A percentile compares a stretch with the other conserved stretches of the same genome.
Evolutionary conservation across 768 basidiomycete genomes (phyloP).

Genomic region (Agaricus bisporus): DNA sequence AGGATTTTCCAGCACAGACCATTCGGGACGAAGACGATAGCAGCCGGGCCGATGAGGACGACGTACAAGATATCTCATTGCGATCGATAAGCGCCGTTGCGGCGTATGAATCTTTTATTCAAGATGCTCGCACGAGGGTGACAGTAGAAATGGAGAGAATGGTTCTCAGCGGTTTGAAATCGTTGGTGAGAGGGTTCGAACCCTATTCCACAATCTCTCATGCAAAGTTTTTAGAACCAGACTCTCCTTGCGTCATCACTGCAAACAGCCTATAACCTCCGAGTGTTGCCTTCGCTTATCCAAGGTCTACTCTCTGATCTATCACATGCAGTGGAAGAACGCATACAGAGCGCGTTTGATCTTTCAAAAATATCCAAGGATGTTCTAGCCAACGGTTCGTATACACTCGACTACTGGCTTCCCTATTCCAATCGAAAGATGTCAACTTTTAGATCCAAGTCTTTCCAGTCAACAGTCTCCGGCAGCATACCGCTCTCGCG

Average conservation of each 20-base stretch:
- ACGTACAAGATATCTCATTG: constrained; percentile 41
- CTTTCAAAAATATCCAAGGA: constrained; percentile 82
- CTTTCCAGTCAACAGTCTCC: constrained; percentile 26
- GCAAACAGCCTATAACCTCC: constrained; percentile 93
- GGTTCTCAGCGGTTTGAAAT: constrained; percentile 74
- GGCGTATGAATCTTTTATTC: constrained; percentile 64
- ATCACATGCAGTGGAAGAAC: constrained; percentile 74
- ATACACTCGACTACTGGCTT: background rate
- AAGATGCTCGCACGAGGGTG: constrained; percentile 63
- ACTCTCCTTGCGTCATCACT: constrained; percentile 87
- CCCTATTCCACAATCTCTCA: background rate
- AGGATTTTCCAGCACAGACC: constrained; percentile 1
- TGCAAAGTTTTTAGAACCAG: constrained; percentile 58
- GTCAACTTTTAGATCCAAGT: background rate
- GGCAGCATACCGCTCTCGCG: constrained; percentile 77
- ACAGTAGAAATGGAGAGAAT: constrained; percentile 87
- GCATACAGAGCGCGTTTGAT: constrained; percentile 83
- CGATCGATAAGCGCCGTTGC: constrained; percentile 70
- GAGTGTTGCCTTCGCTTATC: constrained; percentile 78
- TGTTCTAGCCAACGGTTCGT: constrained; percentile 68
- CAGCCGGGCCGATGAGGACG: constrained; percentile 3
- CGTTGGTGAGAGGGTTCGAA: constrained; percentile 49
- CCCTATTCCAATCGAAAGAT: background rate
- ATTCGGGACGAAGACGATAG: background rate
- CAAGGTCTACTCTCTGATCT: constrained; percentile 73